A percentile compares a stretch with the other conserved stretches of the same genome.
These are phyloP conservation scores for Trametes cinnabarina DNA, from an alignment of 768 basidiomycete genomes.

Conservation along the genomic window DNA sequence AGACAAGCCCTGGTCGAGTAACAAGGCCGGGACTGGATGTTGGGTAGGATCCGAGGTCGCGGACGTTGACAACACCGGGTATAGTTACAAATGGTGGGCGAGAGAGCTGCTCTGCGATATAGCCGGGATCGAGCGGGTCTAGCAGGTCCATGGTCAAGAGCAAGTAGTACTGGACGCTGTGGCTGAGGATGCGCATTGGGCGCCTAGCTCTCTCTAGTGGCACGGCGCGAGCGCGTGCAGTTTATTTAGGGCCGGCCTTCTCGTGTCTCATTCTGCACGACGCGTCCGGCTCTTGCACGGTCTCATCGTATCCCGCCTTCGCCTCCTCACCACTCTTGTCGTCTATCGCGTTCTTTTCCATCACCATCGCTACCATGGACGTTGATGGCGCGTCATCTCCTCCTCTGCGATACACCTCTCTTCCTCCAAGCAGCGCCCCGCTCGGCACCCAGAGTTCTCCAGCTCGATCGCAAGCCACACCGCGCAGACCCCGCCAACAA, in stretches of 20 bases:
- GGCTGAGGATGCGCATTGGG: too few relatives aligned
- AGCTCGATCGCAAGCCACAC: slow-evolving; percentile 25
- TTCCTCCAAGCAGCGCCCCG: slow-evolving; percentile 52
- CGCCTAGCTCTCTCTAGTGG: too few relatives aligned
- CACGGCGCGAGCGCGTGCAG: slow-evolving; percentile 16
- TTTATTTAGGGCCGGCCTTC: slow-evolving; percentile 48
- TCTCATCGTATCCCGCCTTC: slow-evolving; percentile 1
- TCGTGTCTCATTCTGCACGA: slow-evolving; percentile 38
- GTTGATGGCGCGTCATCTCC: slow-evolving; percentile 55
- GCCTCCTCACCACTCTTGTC: slow-evolving; percentile 19
- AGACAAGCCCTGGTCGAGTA: slow-evolving; percentile 57
- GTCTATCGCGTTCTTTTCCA: neutral
- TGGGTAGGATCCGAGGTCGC: slow-evolving; percentile 67
- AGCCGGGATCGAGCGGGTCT: slow-evolving; percentile 63
- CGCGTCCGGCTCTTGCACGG: slow-evolving; percentile 18
- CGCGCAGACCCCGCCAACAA: slow-evolving; percentile 28
- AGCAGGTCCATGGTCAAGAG: slow-evolving; percentile 32
- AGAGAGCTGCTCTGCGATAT: slow-evolving; percentile 64
- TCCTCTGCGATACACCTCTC: slow-evolving; percentile 48
- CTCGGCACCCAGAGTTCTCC: slow-evolving; percentile 37
- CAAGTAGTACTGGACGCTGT: too few relatives aligned
- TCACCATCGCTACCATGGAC: slow-evolving; percentile 43
- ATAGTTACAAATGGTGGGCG: slow-evolving; percentile 68
- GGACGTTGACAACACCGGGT: slow-evolving; percentile 72
- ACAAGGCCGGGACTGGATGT: slow-evolving; percentile 43